phyloP scores from a whole-genome alignment of 1,139 yeast genomes.

The Hyphopichia khmerensis region DNA sequence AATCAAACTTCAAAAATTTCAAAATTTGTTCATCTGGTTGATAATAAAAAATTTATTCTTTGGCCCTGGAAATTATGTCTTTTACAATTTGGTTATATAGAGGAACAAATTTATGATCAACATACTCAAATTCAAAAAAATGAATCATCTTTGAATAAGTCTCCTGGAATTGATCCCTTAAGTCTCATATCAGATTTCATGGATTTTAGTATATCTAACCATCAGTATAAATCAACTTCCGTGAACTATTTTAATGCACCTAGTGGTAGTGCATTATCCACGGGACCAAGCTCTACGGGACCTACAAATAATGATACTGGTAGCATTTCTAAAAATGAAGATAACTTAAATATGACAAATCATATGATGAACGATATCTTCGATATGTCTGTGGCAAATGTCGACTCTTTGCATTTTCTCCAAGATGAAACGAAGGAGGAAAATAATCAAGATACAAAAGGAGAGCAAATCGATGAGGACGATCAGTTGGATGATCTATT shows the following conservation, averaged over 20 bases:
- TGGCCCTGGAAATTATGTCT: constrained; percentile 75
- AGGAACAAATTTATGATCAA: constrained; percentile 27
- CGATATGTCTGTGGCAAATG: constrained; percentile 16
- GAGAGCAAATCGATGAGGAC: constrained; percentile 17
- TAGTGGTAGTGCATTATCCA: constrained; percentile 20
- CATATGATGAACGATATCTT: constrained; percentile 21
- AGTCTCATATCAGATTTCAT: constrained; percentile 36
- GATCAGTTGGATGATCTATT: constrained; percentile 43
- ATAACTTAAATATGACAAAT: constrained; percentile 5
- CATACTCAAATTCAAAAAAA: constrained; percentile 11
- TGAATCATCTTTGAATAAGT: constrained; percentile 8
- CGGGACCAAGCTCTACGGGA: constrained; percentile 25
- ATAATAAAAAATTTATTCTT: constrained; percentile 55
- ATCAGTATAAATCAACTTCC: constrained; percentile 11
- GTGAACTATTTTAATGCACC: constrained; percentile 19
- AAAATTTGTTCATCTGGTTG: constrained; percentile 49
- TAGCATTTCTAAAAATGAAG: background rate
- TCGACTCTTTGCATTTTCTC: constrained; percentile 16
- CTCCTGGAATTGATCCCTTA: constrained; percentile 25
- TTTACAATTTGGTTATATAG: constrained; percentile 46
- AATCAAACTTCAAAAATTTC: constrained; percentile 67
- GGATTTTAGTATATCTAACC: constrained; percentile 30
- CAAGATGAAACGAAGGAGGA: constrained; percentile 12
- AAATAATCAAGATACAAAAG: constrained; percentile 13
- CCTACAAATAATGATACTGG: constrained; percentile 15